Evolutionary conservation across 1,284 basidiomycete genomes (phyloP).

Genomic region (Peniophora sp.): DNA sequence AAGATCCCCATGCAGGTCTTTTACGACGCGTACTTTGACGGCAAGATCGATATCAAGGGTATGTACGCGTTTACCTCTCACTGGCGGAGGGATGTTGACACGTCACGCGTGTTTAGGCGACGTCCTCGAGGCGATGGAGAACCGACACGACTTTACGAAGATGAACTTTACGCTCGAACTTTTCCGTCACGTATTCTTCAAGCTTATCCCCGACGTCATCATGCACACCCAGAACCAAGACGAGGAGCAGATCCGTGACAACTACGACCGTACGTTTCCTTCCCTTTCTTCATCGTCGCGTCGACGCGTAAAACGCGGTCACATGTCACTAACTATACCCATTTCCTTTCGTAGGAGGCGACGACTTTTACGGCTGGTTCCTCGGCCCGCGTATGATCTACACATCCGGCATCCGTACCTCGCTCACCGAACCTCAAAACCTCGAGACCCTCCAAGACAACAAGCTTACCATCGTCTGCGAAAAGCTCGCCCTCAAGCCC

Average conservation of each 20-base stretch:
- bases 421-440: constrained; percentile 69
- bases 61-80: constrained; percentile 16
- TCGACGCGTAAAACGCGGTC: constrained; percentile 9
- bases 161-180: constrained; percentile 83
- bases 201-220: constrained; percentile 89
- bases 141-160: constrained; percentile 92
- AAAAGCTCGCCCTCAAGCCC: constrained; percentile 85
- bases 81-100: constrained; percentile 4
- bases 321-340: no score
- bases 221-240: constrained; percentile 88
- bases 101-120: constrained; percentile 52
- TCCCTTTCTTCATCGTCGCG: background rate
- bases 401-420: constrained; percentile 85
- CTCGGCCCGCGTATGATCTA: constrained; percentile 96
- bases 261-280: constrained; percentile 81
- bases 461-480: constrained; percentile 93
- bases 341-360: background rate
- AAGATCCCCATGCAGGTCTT: constrained; percentile 98
- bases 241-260: constrained; percentile 91
- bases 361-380: constrained; percentile 49
- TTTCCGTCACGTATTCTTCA: constrained; percentile 90
- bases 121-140: constrained; percentile 89
- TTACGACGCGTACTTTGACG: constrained; percentile 97
- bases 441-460: constrained; percentile 98
- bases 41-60: constrained; percentile 95